Evolutionary conservation across 192 early-diverging fungal species (phyloP).

Genomic region (Coemansia sp.): DNA sequence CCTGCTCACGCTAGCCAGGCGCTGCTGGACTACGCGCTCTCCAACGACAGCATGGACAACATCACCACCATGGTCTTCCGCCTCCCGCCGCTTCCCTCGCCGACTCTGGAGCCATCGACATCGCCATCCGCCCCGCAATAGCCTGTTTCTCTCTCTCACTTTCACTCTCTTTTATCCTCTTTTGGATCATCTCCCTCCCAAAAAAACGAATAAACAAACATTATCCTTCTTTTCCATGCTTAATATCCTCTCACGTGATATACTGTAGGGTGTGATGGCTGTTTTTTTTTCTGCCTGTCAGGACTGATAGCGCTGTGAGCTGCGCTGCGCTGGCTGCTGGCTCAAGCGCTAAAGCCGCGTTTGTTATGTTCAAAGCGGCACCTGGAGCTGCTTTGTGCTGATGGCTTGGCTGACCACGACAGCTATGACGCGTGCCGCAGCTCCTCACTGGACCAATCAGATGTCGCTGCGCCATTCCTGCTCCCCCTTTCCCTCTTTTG

Average conservation of each 20-base stretch:
- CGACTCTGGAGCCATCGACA: background rate
- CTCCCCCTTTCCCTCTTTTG: background rate
- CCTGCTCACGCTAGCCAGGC: constrained; percentile 77
- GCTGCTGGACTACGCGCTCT: constrained; percentile 82
- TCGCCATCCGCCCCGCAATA: background rate
- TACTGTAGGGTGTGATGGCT: constrained; percentile 29
- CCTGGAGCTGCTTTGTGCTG: too few relatives aligned
- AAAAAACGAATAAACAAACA: too few relatives aligned
- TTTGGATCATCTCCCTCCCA: too few relatives aligned
- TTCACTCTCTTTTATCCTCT: constrained; percentile 5
- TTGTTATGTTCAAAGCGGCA: too few relatives aligned
- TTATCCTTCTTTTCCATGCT: background rate
- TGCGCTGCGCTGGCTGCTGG: too few relatives aligned
- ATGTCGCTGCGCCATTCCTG: background rate
- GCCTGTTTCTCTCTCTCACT: background rate
- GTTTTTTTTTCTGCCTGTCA: too few relatives aligned
- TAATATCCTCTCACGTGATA: constrained; percentile 13
- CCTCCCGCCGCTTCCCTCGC: constrained; percentile 32
- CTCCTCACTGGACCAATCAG: background rate
- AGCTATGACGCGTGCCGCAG: too few relatives aligned
- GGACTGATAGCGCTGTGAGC: too few relatives aligned
- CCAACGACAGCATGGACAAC: constrained; percentile 94
- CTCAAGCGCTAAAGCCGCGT: too few relatives aligned
- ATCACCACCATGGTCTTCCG: constrained; percentile 86
- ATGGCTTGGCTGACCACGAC: too few relatives aligned